A percentile compares a stretch with the other conserved stretches of the same genome.
phyloP scores from a whole-genome alignment of 2,329 filamentous ascomycete species.

The Epichloe festucae region DNA sequence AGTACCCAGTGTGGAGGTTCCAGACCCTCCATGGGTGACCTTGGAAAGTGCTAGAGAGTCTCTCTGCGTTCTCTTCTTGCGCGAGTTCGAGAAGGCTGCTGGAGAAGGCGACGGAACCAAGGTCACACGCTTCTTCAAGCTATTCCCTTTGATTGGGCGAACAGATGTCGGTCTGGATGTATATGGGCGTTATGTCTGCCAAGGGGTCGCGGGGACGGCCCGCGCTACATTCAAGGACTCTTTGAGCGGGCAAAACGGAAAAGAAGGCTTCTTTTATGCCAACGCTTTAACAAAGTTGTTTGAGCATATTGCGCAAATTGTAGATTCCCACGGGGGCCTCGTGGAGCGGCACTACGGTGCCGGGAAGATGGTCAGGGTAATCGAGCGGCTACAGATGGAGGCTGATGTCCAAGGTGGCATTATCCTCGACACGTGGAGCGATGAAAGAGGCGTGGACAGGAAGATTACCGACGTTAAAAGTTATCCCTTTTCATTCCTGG shows the following conservation, averaged over 20 bases:
- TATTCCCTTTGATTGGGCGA: slow-evolving; percentile 86
- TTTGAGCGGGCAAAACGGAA: slow-evolving; percentile 31
- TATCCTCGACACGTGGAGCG: slow-evolving; percentile 87
- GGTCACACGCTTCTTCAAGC: slow-evolving; percentile 93
- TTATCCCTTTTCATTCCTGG: slow-evolving; percentile 92
- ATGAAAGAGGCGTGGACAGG: slow-evolving; percentile 73
- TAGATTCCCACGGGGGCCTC: slow-evolving; percentile 79
- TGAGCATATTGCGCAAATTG: slow-evolving; percentile 93
- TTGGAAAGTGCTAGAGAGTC: slow-evolving; percentile 80
- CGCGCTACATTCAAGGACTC: slow-evolving; percentile 66
- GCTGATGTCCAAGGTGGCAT: slow-evolving; percentile 95
- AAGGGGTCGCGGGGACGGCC: slow-evolving; percentile 78
- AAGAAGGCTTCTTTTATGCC: slow-evolving; percentile 82
- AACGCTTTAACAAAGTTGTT: slow-evolving; percentile 84
- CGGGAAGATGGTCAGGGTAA: slow-evolving; percentile 89
- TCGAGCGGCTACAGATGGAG: slow-evolving; percentile 84
- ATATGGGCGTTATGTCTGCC: slow-evolving; percentile 91
- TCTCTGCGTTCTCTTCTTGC: slow-evolving; percentile 76
- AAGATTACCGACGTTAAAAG: slow-evolving; percentile 92
- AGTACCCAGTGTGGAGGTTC: slow-evolving; percentile 90
- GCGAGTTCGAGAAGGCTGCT: slow-evolving; percentile 90
- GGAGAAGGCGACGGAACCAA: slow-evolving; percentile 75
- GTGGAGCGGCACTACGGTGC: slow-evolving; percentile 89
- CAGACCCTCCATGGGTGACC: slow-evolving; percentile 78
- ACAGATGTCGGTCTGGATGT: slow-evolving; percentile 85